Percentiles rank a stretch among this genome's conserved stretches.
These are phyloP conservation scores for Sugiyamaella floridensis DNA, from an alignment of 805 yeast genomes.

Conservation along the genomic window DNA sequence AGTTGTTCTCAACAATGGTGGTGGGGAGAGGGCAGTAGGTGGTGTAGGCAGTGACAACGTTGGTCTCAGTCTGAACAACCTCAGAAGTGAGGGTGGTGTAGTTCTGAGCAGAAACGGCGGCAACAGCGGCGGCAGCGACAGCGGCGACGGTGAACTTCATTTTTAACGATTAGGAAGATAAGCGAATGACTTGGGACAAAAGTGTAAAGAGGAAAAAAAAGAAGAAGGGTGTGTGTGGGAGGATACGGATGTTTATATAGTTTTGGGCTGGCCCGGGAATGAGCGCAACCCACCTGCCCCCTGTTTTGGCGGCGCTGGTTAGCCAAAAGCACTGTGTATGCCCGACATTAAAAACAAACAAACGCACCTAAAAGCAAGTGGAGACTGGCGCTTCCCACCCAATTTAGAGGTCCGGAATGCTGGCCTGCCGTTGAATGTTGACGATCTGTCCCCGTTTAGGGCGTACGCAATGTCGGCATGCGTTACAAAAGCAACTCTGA, in stretches of 20 bases:
- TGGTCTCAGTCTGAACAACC: constrained; percentile 26
- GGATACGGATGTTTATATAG: background rate
- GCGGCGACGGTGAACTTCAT: constrained; percentile 24
- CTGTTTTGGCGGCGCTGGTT: too few relatives aligned
- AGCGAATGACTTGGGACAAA: constrained; percentile 18
- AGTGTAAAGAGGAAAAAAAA: constrained; percentile 7
- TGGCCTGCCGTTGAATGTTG: too few relatives aligned
- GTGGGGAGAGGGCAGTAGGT: constrained; percentile 83
- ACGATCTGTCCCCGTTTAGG: too few relatives aligned
- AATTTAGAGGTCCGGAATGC: too few relatives aligned
- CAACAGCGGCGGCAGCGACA: constrained; percentile 17
- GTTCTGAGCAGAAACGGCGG: constrained; percentile 31
- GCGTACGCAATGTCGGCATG: too few relatives aligned
- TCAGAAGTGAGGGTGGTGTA: constrained; percentile 37
- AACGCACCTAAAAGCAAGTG: too few relatives aligned
- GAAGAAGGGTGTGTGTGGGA: background rate
- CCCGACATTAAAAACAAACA: too few relatives aligned
- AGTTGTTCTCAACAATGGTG: constrained; percentile 53
- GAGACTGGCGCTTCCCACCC: too few relatives aligned
- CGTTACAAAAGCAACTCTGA: too few relatives aligned
- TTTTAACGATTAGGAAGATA: constrained; percentile 4
- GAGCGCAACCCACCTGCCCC: background rate
- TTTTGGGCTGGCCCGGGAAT: background rate
- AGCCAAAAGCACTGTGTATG: too few relatives aligned
- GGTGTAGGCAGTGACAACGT: constrained; percentile 62